Evolutionary conservation across 129 eudicot species (phyloP).

Genomic region (Daucus carota): DH1_v3.0 NC_030385.2:9986501-9987000

Average conservation of each 20-base stretch:
- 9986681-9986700: no score
- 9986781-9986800: not conserved
- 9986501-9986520: slow-evolving; percentile 73
- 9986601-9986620: slow-evolving; percentile 78
- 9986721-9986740: no score
- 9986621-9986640: slow-evolving; percentile 93
- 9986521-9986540: slow-evolving; percentile 88
- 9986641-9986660: slow-evolving; percentile 35
- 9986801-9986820: not conserved
- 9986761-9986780: not conserved
- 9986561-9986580: slow-evolving; percentile 80
- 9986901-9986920: slow-evolving; percentile 1
- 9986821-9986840: not conserved
- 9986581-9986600: slow-evolving; percentile 90
- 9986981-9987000: not conserved
- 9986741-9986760: not conserved
- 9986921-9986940: not conserved
- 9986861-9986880: not conserved
- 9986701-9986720: no score
- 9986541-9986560: slow-evolving; percentile 74
- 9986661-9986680: not conserved
- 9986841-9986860: not conserved
- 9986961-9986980: not conserved
- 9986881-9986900: not conserved
- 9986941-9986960: not conserved